Base-by-base conservation (phyloP, 1,284 basidiomycete genomes). In the Papiliotrema nemorosa region DNA sequence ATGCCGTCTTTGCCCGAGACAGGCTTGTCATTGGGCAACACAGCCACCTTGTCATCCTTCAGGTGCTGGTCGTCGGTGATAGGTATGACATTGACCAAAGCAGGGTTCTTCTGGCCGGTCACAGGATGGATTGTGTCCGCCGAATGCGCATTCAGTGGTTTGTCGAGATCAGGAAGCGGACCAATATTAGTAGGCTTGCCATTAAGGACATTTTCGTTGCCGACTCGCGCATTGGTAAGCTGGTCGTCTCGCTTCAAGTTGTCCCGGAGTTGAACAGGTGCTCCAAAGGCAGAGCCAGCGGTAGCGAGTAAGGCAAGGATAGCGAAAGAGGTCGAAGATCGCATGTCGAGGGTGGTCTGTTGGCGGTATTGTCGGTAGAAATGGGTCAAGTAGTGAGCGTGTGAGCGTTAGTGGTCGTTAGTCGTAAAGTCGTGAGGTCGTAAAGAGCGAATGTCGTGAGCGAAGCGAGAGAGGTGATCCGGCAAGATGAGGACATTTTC, bases 281-380 rank as follows among this genome's bases (percentile, higher is more conserved):
- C 53, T 22, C 50, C 59, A 26, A 54, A 34, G 16, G 59, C 25
- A 24, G 51, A 49, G 12, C 52, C 50, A 25, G 59, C 55, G 16
- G 50, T 21, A 39, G 62, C 62, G 45, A 64, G 62, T 13, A 64
- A 31, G 22, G 62, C 54, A 27, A 64, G 58, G 39, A 64, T 58
- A 26, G 59, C 58, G 48, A 61, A 64, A 18, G 61, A 58, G 41
- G 55, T 58, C 20, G 59, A 56, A 36, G 62, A 50, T 49, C 55
- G 54, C 62, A 64, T 64, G 22, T 18, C 35, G 18, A 24, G 12
- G 18, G 47, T 49, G 22, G 24, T 13, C n/a, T 31, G 22, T 24
- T n/a, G n/a, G n/a, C 12, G 31, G 20, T 39, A 20, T 10, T 34
- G 46, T 42, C 39, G 44, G 46, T 36, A 39, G 47, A 50, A 39